phyloP scores from a whole-genome alignment of 495 filamentous ascomycete species.

The Jackrogersella minutella region DNA sequence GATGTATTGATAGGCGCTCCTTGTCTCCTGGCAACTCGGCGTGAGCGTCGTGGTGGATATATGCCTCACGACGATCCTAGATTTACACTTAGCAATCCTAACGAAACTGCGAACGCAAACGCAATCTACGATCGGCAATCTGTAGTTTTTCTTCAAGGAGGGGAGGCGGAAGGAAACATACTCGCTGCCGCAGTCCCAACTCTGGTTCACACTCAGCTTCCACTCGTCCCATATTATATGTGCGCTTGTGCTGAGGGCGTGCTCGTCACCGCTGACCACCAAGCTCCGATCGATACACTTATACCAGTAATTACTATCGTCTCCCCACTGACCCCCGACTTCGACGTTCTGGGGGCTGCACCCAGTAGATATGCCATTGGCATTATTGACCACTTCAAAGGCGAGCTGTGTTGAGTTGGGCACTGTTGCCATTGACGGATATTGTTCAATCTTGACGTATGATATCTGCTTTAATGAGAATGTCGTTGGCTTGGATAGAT shows the following conservation, averaged over 20 bases:
- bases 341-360: slow-evolving; percentile 21
- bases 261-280: slow-evolving; percentile 9
- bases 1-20: slow-evolving; percentile 23
- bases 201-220: slow-evolving; percentile 41
- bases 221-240: slow-evolving; percentile 31
- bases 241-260: slow-evolving; percentile 28
- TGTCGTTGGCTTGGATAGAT: slow-evolving; percentile 16
- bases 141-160: background rate
- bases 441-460: slow-evolving; percentile 23
- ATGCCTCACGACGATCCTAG: slow-evolving; percentile 24
- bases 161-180: slow-evolving; percentile 8
- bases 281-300: slow-evolving; percentile 24
- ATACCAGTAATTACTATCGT: slow-evolving; percentile 29
- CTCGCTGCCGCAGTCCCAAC: slow-evolving; percentile 29
- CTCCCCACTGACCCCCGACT: slow-evolving; percentile 12
- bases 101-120: too few species aligned
- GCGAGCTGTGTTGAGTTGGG: slow-evolving; percentile 37
- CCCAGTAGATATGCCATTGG: slow-evolving; percentile 27
- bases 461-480: slow-evolving; percentile 19
- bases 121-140: background rate
- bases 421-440: background rate
- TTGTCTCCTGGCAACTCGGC: slow-evolving; percentile 32
- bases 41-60: slow-evolving; percentile 29
- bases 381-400: slow-evolving; percentile 33
- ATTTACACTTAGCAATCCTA: slow-evolving; percentile 1